Conservation (phyloP, 768 basidiomycete genomes). For the Leccinum imitatum region DNA sequence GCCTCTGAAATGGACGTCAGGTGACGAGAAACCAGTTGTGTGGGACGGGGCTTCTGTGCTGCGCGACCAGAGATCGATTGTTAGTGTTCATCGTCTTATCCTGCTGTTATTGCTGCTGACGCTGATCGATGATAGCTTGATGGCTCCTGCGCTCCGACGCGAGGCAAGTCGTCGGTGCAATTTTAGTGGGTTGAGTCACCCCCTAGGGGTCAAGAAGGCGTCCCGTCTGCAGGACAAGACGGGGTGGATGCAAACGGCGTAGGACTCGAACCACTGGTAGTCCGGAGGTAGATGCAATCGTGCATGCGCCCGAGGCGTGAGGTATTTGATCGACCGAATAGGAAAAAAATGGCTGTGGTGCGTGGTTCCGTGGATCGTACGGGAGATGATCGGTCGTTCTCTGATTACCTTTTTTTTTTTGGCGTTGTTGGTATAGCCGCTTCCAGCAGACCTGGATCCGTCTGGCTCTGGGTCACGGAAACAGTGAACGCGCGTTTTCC, state of each 20-base stretch:
- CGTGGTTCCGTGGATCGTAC: background rate
- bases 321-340: background rate
- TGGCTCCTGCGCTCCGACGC: background rate
- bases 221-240: background rate
- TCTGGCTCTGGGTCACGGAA: constrained; percentile 63
- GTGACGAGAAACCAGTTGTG: background rate
- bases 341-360: background rate
- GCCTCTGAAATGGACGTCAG: too few relatives aligned
- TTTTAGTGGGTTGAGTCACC: background rate
- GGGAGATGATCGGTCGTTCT: background rate
- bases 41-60: background rate
- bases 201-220: background rate
- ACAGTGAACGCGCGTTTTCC: constrained; percentile 65
- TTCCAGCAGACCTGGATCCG: constrained; percentile 53
- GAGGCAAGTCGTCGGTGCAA: background rate
- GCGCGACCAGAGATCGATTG: background rate
- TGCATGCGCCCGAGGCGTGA: background rate
- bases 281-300: background rate
- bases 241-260: background rate
- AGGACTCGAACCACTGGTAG: background rate
- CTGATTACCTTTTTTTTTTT: background rate
- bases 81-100: background rate
- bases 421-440: constrained; percentile 18
- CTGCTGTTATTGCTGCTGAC: background rate
- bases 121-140: background rate